These are phyloP conservation scores for Trifolium fragiferum DNA, from an alignment of 306 rosid species.

Conservation along the genomic window DNA sequence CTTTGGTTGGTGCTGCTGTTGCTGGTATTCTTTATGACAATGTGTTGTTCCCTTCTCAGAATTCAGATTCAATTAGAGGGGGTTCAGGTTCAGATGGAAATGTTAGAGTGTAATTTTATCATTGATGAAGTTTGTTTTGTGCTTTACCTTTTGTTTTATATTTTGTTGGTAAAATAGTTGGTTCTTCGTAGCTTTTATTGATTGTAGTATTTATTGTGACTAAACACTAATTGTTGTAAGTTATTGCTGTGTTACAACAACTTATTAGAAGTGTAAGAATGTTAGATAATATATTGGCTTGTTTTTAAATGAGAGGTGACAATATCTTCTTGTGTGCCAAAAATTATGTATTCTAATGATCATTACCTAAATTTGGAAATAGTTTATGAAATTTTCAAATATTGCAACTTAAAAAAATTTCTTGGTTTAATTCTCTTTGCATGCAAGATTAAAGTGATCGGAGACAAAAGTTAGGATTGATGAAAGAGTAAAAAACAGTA, in stretches of 20 bases:
- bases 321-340: background rate
- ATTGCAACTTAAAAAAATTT: too few species aligned
- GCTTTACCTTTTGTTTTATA: background rate
- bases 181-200: background rate
- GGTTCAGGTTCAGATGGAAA: constrained; percentile 32
- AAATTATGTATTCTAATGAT: background rate
- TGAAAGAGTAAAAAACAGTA: too few species aligned
- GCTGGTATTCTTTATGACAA: constrained; percentile 81
- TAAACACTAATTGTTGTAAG: constrained; percentile 21
- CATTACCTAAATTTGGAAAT: too few species aligned
- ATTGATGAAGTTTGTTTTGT: constrained; percentile 1
- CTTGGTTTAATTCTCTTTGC: too few species aligned
- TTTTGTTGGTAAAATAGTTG: background rate
- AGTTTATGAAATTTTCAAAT: too few species aligned
- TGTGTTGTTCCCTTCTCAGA: constrained; percentile 53
- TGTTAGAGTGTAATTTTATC: constrained; percentile 45
- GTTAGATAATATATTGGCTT: background rate
- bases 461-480: too few species aligned
- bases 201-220: background rate
- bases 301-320: background rate
- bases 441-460: too few species aligned
- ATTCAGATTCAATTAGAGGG: constrained; percentile 45
- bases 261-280: background rate
- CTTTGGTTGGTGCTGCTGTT: constrained; percentile 74
- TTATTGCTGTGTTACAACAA: background rate